A percentile compares a stretch with the other conserved stretches of the same genome.
Evolutionary conservation across 2,329 filamentous ascomycete genomes (phyloP).

Genomic region (Ophiosphaerella korrae): DNA sequence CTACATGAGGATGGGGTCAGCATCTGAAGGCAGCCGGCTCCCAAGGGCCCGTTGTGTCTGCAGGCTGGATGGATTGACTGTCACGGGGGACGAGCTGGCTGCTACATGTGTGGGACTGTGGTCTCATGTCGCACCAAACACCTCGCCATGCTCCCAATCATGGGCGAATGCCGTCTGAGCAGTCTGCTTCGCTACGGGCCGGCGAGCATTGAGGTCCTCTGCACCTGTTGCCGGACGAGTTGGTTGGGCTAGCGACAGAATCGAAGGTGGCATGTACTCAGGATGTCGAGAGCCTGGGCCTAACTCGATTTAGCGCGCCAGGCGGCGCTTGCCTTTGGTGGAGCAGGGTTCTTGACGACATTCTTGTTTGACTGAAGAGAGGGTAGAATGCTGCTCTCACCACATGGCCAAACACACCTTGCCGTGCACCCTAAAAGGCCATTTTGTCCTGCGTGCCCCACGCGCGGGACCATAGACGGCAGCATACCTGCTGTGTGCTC

Average conservation of each 20-base stretch:
- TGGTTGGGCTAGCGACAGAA: conserved; percentile 22
- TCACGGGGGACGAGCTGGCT: too few species aligned
- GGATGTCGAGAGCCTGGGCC: conserved; percentile 7
- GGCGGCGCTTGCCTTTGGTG: neutral
- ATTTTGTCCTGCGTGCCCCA: neutral
- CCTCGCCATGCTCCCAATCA: too few species aligned
- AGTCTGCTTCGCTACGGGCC: neutral
- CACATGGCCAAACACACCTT: conserved; percentile 7
- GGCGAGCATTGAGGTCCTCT: conserved; percentile 1
- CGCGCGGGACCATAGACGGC: conserved; percentile 3
- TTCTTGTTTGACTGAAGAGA: neutral
- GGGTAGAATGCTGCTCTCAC: conserved; percentile 13
- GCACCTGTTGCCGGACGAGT: conserved; percentile 5
- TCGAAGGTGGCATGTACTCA: conserved; percentile 31
- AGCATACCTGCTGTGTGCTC: neutral
- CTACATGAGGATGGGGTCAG: too few species aligned
- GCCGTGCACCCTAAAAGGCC: conserved; percentile 4
- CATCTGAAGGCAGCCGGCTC: too few species aligned
- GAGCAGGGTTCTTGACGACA: conserved; percentile 13
- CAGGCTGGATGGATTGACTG: too few species aligned
- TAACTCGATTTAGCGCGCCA: conserved; percentile 20
- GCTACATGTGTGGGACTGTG: too few species aligned
- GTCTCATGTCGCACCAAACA: too few species aligned
- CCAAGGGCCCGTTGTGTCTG: too few species aligned
- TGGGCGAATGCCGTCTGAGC: too few species aligned